A percentile compares a stretch with the other conserved stretches of the same genome.
phyloP scores from a whole-genome alignment of 345 rosid species.

The Zanthoxylum bungeanum region DNA sequence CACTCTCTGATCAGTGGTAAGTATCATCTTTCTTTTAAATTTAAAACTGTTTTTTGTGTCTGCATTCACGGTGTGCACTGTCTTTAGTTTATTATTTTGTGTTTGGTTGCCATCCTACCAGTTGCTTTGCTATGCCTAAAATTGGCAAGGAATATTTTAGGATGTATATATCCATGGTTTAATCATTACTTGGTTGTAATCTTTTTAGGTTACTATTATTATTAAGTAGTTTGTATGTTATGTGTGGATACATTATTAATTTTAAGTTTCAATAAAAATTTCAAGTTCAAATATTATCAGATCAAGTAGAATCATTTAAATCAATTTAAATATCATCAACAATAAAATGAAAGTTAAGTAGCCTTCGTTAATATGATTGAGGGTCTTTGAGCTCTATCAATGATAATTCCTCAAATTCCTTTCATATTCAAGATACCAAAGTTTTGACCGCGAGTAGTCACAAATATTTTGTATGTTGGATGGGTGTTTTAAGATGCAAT shows the following conservation, averaged over 20 bases:
- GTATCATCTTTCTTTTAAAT: no score
- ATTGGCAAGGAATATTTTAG: neutral
- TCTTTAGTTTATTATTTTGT: neutral
- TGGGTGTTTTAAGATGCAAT: neutral
- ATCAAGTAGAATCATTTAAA: no score
- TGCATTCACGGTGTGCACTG: neutral
- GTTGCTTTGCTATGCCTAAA: neutral
- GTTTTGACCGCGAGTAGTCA: neutral
- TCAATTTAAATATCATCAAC: neutral
- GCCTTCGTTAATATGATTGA: neutral
- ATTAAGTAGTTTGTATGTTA: no score
- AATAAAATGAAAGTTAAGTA: neutral
- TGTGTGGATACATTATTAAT: no score
- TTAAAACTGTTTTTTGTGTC: no score
- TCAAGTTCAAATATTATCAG: no score
- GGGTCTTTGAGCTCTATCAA: neutral
- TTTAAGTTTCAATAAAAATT: no score
- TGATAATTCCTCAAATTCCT: neutral
- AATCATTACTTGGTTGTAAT: no score
- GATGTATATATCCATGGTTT: neutral
- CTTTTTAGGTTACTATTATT: no score
- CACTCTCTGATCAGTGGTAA: conserved; percentile 91
- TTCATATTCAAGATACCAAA: neutral
- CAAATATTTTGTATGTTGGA: neutral
- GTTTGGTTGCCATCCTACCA: neutral